Percentiles rank a stretch among this genome's conserved stretches.
These are phyloP conservation scores for Durotheca rogersii DNA, from an alignment of 495 filamentous ascomycete genomes.

Conservation along the genomic window DNA sequence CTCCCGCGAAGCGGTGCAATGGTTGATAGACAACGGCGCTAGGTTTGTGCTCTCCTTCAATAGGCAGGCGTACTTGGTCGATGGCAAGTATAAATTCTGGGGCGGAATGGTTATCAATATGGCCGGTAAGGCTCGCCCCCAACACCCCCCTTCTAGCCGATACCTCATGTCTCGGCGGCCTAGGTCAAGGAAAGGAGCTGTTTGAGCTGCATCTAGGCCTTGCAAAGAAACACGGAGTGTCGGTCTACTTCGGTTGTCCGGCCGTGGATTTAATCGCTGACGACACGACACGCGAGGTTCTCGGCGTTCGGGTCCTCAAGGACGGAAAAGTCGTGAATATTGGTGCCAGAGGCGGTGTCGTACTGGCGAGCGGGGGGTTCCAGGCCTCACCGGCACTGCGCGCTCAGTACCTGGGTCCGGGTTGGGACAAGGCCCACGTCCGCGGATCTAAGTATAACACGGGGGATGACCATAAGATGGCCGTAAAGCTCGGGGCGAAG, in stretches of 20 bases:
- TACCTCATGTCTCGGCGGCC: too few species aligned
- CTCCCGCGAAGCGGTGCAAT: conserved; percentile 50
- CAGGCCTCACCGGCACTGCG: conserved; percentile 58
- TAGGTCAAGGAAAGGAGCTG: conserved; percentile 53
- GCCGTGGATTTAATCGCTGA: conserved; percentile 45
- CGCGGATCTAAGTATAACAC: conserved; percentile 63
- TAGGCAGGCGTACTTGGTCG: conserved; percentile 59
- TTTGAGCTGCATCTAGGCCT: conserved; percentile 49
- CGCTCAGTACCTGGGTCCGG: conserved; percentile 58
- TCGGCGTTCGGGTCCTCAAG: conserved; percentile 38
- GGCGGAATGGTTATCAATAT: conserved; percentile 59
- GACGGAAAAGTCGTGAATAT: conserved; percentile 35
- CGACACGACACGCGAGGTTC: conserved; percentile 38
- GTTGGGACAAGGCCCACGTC: conserved; percentile 61
- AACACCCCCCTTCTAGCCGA: too few species aligned
- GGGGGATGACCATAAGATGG: conserved; percentile 54
- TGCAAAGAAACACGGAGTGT: conserved; percentile 44
- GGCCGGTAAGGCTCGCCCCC: conserved; percentile 53
- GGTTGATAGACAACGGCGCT: conserved; percentile 55
- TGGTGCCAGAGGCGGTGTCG: conserved; percentile 39
- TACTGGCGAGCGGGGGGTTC: conserved; percentile 64
- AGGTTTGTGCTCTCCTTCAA: conserved; percentile 61
- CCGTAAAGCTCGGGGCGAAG: conserved; percentile 51
- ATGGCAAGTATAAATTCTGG: conserved; percentile 61
- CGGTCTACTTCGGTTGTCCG: conserved; percentile 46